Base-by-base conservation (phyloP, 768 basidiomycete genomes). In the Lentinula boryana region DNA sequence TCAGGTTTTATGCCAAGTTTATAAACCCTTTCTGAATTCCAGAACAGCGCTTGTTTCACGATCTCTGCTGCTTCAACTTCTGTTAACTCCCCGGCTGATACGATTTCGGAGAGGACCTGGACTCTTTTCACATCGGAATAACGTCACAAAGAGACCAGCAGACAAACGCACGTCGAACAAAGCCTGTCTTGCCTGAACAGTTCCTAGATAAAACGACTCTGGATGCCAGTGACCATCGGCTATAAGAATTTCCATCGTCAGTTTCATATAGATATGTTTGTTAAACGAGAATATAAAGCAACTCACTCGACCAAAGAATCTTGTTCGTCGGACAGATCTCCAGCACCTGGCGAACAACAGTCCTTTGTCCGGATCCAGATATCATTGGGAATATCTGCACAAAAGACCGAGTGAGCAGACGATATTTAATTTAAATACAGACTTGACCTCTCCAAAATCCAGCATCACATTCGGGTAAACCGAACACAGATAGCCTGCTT, bases 251-350 rank as follows among this genome's bases (percentile, higher is more conserved):
- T 36, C 33, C 48, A 48, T 10, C 16, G 23, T 43, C 33, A 54
- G 32, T 27, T 40, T 27, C 27, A 16, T 9, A 31, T 16, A 16
- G 10, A 48, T 13, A 46, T 16, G 49, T 38, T 13, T 38, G 36
- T 27, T 27, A 27, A 13, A 38, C 49, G 41, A 23, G 16, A 23
- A 56, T 12, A 35, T 35, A 58, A 4, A 5, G 46, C 9, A 9
- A 72, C 83, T 64, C 65, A 89, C 89, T 90, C 4, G 88, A 91
- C 87, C 88, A 93, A 75, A 93, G 68, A 31, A 92, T 83, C 68
- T 91, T 93, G 68, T 85, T 90, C 32, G 85, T 89, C 12, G 91
- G 91, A 16, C 80, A 76, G 13, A 91, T 72, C 69, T 92, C 91
- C 2, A 92, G 72, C 21, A 89, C 73, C 67, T 91, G 84, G 27